Conservation (phyloP, 345 rosid genomes). For the Brassica incana region DNA sequence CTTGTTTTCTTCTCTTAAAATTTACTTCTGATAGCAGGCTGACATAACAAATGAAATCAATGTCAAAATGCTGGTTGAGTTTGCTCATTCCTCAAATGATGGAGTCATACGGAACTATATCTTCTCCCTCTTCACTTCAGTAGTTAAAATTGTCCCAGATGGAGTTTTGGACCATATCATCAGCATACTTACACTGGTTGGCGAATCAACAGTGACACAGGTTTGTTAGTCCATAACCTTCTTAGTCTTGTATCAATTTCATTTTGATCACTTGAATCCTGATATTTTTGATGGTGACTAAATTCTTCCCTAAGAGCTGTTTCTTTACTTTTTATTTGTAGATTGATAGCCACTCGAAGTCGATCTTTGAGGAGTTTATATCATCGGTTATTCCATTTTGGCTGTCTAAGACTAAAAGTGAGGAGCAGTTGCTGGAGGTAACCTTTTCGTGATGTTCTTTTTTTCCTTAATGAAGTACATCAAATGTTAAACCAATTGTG, state of each 20-base stretch:
- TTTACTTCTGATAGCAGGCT: conserved; percentile 51
- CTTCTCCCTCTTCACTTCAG: conserved; percentile 58
- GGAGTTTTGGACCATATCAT: conserved; percentile 59
- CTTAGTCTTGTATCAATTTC: conserved; percentile 6
- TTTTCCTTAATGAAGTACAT: background rate
- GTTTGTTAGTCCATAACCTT: conserved; percentile 46
- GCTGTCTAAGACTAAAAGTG: conserved; percentile 59
- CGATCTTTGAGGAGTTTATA: conserved; percentile 72
- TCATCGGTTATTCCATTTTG: conserved; percentile 81
- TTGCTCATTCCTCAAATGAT: conserved; percentile 61
- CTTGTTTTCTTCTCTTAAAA: conserved; percentile 18
- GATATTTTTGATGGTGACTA: background rate
- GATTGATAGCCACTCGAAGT: conserved; percentile 77
- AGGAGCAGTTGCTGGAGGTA: conserved; percentile 77
- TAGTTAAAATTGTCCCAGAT: conserved; percentile 65
- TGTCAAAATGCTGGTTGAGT: conserved; percentile 59
- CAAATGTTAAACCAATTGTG: conserved; percentile 2
- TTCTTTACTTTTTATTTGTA: conserved; percentile 33
- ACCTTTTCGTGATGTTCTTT: conserved; percentile 1
- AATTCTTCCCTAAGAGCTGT: background rate
- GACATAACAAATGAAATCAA: conserved; percentile 48
- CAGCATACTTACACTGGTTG: conserved; percentile 66
- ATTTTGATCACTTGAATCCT: background rate
- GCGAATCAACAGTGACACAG: conserved; percentile 82
- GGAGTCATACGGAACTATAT: conserved; percentile 64